Evolutionary conservation across 257 asterid genomes (phyloP).

Genomic region (Striga asiatica): DNA sequence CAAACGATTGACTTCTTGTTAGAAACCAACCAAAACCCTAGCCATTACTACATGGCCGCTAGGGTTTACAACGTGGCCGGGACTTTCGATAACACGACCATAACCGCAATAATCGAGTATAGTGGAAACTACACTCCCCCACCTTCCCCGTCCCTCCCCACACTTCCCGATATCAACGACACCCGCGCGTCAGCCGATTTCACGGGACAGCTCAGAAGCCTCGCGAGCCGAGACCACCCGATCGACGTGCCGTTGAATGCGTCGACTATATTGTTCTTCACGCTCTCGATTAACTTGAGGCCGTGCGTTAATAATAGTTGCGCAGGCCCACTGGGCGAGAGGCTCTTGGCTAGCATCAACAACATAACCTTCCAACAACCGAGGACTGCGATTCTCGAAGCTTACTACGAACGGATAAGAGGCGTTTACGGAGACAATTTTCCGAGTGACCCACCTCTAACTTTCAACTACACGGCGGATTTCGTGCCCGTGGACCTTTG

Average conservation of each 20-base stretch:
- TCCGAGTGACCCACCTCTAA: constrained; percentile 30
- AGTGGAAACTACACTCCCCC: constrained; percentile 23
- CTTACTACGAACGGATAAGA: constrained; percentile 35
- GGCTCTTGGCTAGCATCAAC: constrained; percentile 45
- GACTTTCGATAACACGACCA: constrained; percentile 32
- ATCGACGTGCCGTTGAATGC: constrained; percentile 29
- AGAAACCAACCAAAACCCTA: constrained; percentile 36
- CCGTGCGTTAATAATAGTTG: constrained; percentile 28
- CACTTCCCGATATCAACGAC: constrained; percentile 31
- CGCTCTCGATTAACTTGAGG: constrained; percentile 29
- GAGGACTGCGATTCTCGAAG: constrained; percentile 34
- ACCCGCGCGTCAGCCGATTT: constrained; percentile 27
- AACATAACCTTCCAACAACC: constrained; percentile 41
- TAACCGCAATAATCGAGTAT: constrained; percentile 42
- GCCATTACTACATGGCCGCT: constrained; percentile 49
- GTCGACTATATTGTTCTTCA: constrained; percentile 18
- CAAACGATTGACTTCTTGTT: constrained; percentile 48
- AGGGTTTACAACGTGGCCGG: constrained; percentile 25
- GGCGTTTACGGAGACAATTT: constrained; percentile 32
- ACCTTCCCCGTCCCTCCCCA: constrained; percentile 19
- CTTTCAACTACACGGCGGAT: constrained; percentile 31
- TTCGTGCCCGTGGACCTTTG: constrained; percentile 4
- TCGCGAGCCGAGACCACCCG: constrained; percentile 25
- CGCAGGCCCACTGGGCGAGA: constrained; percentile 27
- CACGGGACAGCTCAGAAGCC: constrained; percentile 33